Percentiles rank a stretch among this genome's conserved stretches.
Conservation (phyloP, 305 asterid species). For the Fraxinus platypoda region DNA sequence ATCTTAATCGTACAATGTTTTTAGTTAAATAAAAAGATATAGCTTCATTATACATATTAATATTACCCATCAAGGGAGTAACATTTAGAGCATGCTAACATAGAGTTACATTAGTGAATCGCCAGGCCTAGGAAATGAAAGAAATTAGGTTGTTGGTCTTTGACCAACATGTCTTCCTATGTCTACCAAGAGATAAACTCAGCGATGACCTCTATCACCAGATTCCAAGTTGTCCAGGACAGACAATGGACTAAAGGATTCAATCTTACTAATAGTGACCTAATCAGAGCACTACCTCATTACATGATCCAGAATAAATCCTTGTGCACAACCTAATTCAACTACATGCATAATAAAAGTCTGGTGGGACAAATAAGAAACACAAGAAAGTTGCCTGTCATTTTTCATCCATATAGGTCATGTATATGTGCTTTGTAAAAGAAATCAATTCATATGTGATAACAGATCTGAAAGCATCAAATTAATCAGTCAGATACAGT, state of each 20-base stretch:
- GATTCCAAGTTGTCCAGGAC: constrained; percentile 1
- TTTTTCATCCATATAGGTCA: not conserved
- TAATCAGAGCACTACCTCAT: not conserved
- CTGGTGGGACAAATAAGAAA: not conserved
- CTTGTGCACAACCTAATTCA: not conserved
- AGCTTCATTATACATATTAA: not conserved
- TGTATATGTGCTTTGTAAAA: not conserved
- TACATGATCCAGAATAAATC: not conserved
- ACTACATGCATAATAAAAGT: not conserved
- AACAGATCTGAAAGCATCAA: not conserved
- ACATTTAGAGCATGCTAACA: not conserved
- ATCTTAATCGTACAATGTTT: not conserved
- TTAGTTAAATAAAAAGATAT: not conserved
- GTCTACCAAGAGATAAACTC: not conserved
- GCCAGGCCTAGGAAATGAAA: not conserved
- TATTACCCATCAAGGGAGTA: not conserved
- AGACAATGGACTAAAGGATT: not conserved
- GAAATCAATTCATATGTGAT: not conserved
- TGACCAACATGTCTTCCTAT: not conserved
- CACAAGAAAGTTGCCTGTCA: constrained; percentile 1
- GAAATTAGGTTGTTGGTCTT: not conserved
- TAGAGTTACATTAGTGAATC: not conserved
- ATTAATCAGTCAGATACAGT: not conserved
- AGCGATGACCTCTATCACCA: not conserved
- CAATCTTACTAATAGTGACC: not conserved